Evolutionary conservation across 306 rosid genomes (phyloP), one percentile per base, ranked within the genome.

Genomic region (Pyrus communis): DNA sequence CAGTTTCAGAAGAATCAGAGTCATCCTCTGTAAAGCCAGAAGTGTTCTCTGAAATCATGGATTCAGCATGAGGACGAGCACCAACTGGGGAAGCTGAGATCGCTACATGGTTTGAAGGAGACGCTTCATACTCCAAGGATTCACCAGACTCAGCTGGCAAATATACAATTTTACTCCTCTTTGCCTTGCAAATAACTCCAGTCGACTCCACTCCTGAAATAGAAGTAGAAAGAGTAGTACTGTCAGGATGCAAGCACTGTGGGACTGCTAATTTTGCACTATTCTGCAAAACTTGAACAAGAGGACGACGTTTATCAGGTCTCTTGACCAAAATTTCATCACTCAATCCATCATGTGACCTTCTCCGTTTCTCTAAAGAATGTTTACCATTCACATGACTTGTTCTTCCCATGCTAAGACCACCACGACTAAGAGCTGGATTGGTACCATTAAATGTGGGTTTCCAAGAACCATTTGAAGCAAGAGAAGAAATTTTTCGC

Each of bases 61-160:
- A 83, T 79, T 81, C 79, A 27, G 83, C 80, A 79, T 83, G 84
- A 67, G 79, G 73, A 81, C 63, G 80, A 51, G 71, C 58, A 74
- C 89, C 91, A 46, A 74, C 73, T 19, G 87, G 91, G 70, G 89
- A 84, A 79, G 87, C 77, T 67, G 93, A 59, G 75, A 81, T 80
- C 73, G 86, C 96, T 75, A 81, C 70, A 78, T 82, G 88, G 73
- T 86, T 67, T 68, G 77, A 79, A 82, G 84, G 75, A 43, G 83
- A 59, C 78, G 87, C 92, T 81, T 82, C 91, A 75, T 83, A 83
- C 70, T 87, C 96, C 71, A 92, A 79, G 31, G 97, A 95, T 82
- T 90, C 96, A 82, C 90, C 83, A 83, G 88, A 93, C 70, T 92
- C 97, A 28, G 90, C 82, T 45, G 92, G 91, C 70, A 88, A 25